phyloP scores from a whole-genome alignment of 2,329 filamentous ascomycete species.

The Aspergillus spinulosporus region DNA sequence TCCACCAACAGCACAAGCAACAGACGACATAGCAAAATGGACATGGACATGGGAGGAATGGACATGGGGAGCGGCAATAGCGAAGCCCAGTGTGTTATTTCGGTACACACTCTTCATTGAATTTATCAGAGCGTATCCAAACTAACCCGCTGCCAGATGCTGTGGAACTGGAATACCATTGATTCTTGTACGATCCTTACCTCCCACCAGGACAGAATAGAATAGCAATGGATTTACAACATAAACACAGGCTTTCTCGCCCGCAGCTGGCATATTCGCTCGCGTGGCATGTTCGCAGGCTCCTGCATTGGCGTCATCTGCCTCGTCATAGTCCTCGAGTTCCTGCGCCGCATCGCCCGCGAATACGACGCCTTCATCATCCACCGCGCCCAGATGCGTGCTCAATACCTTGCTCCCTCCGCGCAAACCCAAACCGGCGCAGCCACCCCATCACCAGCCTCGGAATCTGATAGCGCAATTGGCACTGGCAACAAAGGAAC shows the following conservation, averaged over 20 bases:
- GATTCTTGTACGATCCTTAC: slow-evolving; percentile 24
- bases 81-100: slow-evolving; percentile 27
- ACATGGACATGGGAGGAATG: slow-evolving; percentile 42
- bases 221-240: neutral
- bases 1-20: slow-evolving; percentile 33
- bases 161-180: slow-evolving; percentile 34
- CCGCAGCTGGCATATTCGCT: slow-evolving; percentile 67
- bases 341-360: slow-evolving; percentile 67
- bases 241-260: slow-evolving; percentile 62
- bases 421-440: neutral
- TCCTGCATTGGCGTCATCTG: slow-evolving; percentile 75
- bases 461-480: neutral
- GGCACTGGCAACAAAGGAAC: neutral
- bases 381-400: slow-evolving; percentile 47
- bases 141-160: slow-evolving; percentile 24
- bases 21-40: neutral
- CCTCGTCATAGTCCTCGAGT: slow-evolving; percentile 71
- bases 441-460: neutral
- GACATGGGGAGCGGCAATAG: slow-evolving; percentile 59
- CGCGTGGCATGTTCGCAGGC: slow-evolving; percentile 71
- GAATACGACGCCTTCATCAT: slow-evolving; percentile 71
- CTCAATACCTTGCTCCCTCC: slow-evolving; percentile 21
- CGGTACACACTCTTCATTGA: slow-evolving; percentile 18
- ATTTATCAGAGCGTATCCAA: neutral
- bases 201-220: neutral